phyloP scores from a whole-genome alignment of 164 flowering plant genomes.

The Liquidambar formosana region DNA sequence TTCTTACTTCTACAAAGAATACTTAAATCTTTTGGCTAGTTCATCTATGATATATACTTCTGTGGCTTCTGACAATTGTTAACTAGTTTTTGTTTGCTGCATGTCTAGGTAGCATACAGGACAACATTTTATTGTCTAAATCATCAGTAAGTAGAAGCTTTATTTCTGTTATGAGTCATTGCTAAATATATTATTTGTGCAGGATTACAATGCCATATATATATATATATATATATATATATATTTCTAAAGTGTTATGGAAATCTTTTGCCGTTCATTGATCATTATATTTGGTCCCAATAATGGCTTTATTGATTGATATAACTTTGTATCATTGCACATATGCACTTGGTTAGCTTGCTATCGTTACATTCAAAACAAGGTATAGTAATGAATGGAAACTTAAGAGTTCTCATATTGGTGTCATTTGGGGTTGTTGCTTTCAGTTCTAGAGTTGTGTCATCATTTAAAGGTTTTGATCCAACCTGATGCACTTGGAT shows the following conservation, averaged over 20 bases:
- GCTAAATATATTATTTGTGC: not conserved
- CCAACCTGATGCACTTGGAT: too few relatives aligned
- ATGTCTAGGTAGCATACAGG: slow-evolving; percentile 7
- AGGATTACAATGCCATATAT: not conserved
- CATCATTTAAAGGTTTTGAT: not conserved
- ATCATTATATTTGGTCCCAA: not conserved
- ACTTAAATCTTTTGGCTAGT: not conserved
- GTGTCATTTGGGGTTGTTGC: not conserved
- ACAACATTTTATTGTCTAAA: not conserved
- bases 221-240: too few relatives aligned
- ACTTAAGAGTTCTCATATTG: too few relatives aligned
- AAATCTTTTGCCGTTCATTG: not conserved
- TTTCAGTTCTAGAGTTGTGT: not conserved
- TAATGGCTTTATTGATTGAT: not conserved
- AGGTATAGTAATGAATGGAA: too few relatives aligned
- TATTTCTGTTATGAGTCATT: not conserved
- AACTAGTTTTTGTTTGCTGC: not conserved
- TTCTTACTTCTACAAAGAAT: not conserved
- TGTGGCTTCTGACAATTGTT: not conserved
- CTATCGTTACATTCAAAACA: not conserved
- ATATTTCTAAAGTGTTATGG: not conserved
- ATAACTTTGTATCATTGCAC: not conserved
- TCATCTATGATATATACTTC: too few relatives aligned
- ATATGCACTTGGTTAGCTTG: not conserved
- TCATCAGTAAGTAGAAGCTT: slow-evolving; percentile 22